A percentile compares a stretch with the other conserved stretches of the same genome.
These are phyloP conservation scores for Lactarius evosmus DNA, from an alignment of 768 basidiomycete genomes.

Conservation along the genomic window DNA sequence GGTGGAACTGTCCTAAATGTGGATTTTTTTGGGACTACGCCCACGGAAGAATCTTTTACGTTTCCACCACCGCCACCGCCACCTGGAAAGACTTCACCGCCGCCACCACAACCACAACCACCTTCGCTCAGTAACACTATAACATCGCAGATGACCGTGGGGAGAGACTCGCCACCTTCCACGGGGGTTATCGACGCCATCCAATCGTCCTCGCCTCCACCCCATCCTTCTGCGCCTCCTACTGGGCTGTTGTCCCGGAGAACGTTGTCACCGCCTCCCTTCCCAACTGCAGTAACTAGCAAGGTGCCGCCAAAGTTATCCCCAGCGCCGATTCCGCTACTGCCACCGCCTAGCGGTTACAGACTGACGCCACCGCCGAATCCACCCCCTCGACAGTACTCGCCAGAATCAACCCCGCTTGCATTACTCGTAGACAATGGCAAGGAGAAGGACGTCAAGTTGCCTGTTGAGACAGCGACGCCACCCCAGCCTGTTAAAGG, in stretches of 20 bases:
- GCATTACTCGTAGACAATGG: slow-evolving; percentile 13
- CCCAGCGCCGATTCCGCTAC: slow-evolving; percentile 10
- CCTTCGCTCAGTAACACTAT: background rate
- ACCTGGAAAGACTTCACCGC: background rate
- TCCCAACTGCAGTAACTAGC: background rate
- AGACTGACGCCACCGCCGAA: slow-evolving; percentile 1
- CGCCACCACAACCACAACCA: too few relatives aligned
- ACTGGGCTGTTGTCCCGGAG: background rate
- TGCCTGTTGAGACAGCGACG: background rate
- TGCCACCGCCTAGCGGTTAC: slow-evolving; percentile 18
- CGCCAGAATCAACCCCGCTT: slow-evolving; percentile 26
- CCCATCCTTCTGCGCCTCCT: background rate
- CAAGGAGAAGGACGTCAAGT: slow-evolving; percentile 13
- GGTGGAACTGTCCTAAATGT: slow-evolving; percentile 3
- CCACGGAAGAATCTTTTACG: background rate
- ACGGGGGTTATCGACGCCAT: background rate
- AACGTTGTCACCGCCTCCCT: slow-evolving; percentile 6
- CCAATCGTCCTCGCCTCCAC: background rate
- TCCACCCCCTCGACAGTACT: background rate
- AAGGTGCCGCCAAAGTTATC: slow-evolving; percentile 4
- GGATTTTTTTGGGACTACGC: slow-evolving; percentile 18
- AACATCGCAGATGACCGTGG: background rate
- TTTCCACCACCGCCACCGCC: background rate
- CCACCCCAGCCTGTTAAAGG: slow-evolving; percentile 28
- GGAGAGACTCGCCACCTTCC: background rate